Conservation (phyloP, 2,329 filamentous ascomycete species). For the Aspergillus ibericus region DNA sequence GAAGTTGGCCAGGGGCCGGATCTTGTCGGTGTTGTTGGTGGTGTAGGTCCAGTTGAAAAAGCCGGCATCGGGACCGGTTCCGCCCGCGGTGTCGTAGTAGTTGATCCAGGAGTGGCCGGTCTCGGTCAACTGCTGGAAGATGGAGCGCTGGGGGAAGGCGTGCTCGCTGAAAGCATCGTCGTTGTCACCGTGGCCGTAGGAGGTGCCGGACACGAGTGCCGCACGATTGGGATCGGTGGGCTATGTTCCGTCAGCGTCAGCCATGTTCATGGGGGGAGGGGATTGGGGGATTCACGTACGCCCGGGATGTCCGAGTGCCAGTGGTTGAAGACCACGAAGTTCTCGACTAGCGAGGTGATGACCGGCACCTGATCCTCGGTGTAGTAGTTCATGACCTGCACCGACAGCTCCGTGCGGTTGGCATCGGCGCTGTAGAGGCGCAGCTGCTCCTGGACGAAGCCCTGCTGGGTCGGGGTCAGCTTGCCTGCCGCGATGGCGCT, state of each 20-base stretch:
- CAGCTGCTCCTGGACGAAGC: conserved; percentile 47
- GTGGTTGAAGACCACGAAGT: conserved; percentile 48
- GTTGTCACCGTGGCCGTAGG: conserved; percentile 35
- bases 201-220: conserved; percentile 32
- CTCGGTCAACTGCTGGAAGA: conserved; percentile 43
- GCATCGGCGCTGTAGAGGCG: conserved; percentile 34
- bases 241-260: conserved; percentile 21
- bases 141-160: conserved; percentile 31
- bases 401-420: conserved; percentile 32
- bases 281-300: conserved; percentile 30
- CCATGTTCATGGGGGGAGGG: too few relatives aligned
- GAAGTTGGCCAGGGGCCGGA: conserved; percentile 34
- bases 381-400: conserved; percentile 49
- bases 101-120: conserved; percentile 38
- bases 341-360: conserved; percentile 41
- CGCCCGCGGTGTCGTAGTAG: conserved; percentile 30
- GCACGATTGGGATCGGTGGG: conserved; percentile 48
- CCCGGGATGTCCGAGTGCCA: conserved; percentile 48
- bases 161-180: conserved; percentile 29
- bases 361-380: conserved; percentile 46
- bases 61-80: conserved; percentile 29
- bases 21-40: conserved; percentile 28
- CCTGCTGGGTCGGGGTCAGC: conserved; percentile 33
- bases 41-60: conserved; percentile 38
- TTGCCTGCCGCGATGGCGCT: conserved; percentile 34